Conservation (phyloP, 768 basidiomycete genomes). For the Trametes gibbosa region DNA sequence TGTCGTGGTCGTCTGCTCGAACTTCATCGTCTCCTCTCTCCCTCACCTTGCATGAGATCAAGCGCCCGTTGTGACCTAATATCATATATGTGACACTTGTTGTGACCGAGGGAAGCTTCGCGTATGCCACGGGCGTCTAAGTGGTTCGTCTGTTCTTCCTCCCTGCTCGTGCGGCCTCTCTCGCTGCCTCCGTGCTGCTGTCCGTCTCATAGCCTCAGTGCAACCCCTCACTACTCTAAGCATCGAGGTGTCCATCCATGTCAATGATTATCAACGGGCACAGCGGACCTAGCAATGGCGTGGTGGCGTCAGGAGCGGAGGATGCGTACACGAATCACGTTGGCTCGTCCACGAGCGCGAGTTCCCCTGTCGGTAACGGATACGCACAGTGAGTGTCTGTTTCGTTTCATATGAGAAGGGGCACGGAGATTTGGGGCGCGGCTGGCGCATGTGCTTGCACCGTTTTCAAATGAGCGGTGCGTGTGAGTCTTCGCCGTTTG, state of each 20-base stretch:
- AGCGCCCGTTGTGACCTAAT: neutral
- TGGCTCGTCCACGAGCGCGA: slow-evolving; percentile 31
- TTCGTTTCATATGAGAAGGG: neutral
- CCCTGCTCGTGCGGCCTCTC: slow-evolving; percentile 5
- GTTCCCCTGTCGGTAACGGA: slow-evolving; percentile 40
- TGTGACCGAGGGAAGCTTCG: neutral
- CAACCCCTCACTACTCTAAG: neutral
- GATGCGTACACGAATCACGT: slow-evolving; percentile 33
- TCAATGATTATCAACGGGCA: slow-evolving; percentile 48
- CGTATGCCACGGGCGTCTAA: neutral
- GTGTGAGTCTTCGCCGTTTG: too few relatives aligned
- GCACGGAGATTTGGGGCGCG: neutral
- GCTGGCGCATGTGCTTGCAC: neutral
- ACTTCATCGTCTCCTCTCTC: neutral
- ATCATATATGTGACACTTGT: neutral
- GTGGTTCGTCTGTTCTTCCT: slow-evolving; percentile 6
- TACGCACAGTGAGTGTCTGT: slow-evolving; percentile 50
- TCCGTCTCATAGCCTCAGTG: neutral
- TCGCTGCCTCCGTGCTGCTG: neutral
- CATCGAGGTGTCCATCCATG: neutral
- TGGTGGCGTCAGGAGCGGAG: slow-evolving; percentile 19
- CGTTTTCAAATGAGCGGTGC: neutral
- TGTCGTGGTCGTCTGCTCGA: neutral
- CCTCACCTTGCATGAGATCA: neutral
- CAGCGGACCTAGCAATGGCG: slow-evolving; percentile 48